Evolutionary conservation across 169 alveolate species (phyloP).

Genomic region (Perkinsus marinus): DNA sequence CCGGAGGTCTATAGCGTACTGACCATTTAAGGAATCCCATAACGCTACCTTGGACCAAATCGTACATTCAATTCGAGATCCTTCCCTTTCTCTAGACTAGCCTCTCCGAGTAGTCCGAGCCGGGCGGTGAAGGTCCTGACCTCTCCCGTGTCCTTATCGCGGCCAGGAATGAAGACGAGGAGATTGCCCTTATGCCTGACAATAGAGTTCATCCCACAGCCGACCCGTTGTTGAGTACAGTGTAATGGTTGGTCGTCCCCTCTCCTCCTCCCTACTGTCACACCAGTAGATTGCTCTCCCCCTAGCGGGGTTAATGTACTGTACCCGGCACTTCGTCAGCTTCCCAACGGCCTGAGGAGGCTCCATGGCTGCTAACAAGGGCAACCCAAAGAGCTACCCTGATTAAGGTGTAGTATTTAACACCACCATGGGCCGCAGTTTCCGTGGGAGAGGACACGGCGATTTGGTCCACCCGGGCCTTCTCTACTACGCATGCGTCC

Average conservation of each 20-base stretch:
- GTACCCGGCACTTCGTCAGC: neutral
- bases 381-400: neutral
- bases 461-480: neutral
- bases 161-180: neutral
- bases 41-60: neutral
- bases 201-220: neutral
- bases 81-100: neutral
- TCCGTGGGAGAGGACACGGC: neutral
- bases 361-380: neutral
- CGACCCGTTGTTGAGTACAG: neutral
- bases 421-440: neutral
- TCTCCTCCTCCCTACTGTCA: neutral
- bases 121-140: neutral
- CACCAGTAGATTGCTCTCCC: neutral
- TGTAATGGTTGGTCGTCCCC: neutral
- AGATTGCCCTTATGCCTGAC: neutral
- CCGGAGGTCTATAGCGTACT: neutral
- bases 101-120: neutral
- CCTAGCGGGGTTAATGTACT: neutral
- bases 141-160: neutral
- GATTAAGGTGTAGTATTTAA: neutral
- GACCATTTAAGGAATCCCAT: neutral
- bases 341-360: neutral
- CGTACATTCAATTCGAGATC: neutral
- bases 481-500: neutral